These are phyloP conservation scores for Citrus reticulata DNA, from an alignment of 345 rosid genomes.

Conservation along the genomic window DNA sequence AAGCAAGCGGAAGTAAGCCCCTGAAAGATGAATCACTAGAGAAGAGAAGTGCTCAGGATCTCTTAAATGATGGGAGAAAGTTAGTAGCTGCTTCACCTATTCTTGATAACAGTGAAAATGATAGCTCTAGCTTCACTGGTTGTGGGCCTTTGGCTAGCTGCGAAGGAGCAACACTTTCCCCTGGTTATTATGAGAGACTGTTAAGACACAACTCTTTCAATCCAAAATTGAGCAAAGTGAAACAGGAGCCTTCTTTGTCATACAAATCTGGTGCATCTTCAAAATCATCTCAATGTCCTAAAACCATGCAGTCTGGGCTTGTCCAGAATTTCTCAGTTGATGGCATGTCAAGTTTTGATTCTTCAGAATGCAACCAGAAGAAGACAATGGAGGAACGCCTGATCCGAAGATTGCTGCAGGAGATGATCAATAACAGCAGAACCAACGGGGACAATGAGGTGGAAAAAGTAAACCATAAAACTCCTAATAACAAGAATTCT, in stretches of 20 bases:
- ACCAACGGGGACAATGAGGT: not conserved
- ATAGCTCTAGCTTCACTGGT: not conserved
- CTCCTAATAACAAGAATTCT: not conserved
- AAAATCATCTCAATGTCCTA: not conserved
- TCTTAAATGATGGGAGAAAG: not conserved
- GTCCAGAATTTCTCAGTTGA: not conserved
- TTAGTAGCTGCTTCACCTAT: not conserved
- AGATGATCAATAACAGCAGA: constrained; percentile 6
- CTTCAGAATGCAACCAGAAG: not conserved
- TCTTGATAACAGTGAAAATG: not conserved
- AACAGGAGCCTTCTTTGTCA: not conserved
- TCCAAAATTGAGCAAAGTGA: not conserved
- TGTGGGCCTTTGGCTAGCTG: not conserved
- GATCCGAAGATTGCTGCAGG: constrained; percentile 12
- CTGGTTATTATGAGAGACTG: not conserved
- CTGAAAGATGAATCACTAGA: not conserved
- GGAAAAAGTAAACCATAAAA: not conserved
- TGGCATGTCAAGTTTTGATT: not conserved
- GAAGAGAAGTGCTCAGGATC: not conserved
- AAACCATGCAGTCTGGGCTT: not conserved
- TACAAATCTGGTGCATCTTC: not conserved
- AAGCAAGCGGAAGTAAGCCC: not conserved
- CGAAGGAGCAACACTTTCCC: not conserved
- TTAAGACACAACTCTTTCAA: not conserved
- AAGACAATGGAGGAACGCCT: not conserved